Percentiles rank a stretch among this genome's conserved stretches.
Evolutionary conservation across 768 basidiomycete genomes (phyloP).

Genomic region (Pleurotus tuber-regium): DNA sequence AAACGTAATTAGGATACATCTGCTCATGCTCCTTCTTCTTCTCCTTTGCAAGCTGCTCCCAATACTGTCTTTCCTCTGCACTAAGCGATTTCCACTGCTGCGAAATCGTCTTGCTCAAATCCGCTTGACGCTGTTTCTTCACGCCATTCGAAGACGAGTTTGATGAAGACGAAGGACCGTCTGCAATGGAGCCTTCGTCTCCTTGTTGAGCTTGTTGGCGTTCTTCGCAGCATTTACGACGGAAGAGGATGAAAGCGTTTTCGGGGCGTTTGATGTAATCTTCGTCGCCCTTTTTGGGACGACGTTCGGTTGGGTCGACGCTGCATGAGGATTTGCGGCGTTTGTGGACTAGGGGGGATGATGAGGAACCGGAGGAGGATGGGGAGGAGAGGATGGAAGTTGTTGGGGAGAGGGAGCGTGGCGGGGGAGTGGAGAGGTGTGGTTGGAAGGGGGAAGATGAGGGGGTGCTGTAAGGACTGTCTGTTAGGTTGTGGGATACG

Average conservation of each 20-base stretch:
- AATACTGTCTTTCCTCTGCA: conserved; percentile 63
- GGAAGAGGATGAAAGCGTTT: conserved; percentile 85
- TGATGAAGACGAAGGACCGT: conserved; percentile 25
- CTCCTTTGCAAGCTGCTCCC: conserved; percentile 77
- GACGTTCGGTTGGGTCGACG: conserved; percentile 47
- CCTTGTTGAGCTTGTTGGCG: no score
- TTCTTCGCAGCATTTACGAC: conserved; percentile 75
- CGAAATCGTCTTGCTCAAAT: conserved; percentile 80
- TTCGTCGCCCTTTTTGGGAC: conserved; percentile 72
- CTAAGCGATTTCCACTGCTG: conserved; percentile 75
- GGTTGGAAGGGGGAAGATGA: conserved; percentile 15
- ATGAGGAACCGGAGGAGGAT: conserved; percentile 17
- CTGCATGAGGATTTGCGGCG: conserved; percentile 52
- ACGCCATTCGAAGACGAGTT: not conserved
- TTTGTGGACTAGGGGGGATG: conserved; percentile 39
- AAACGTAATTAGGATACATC: conserved; percentile 76
- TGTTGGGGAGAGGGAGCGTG: conserved; percentile 11
- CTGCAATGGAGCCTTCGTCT: conserved; percentile 55
- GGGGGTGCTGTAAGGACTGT: conserved; percentile 70
- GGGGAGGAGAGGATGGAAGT: conserved; percentile 29
- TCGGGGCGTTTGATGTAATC: conserved; percentile 84
- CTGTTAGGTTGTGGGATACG: conserved; percentile 51
- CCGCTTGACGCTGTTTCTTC: conserved; percentile 54
- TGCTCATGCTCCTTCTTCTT: conserved; percentile 78
- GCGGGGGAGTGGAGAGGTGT: conserved; percentile 29